phyloP scores from a whole-genome alignment of 192 early-diverging fungal genomes.

The Thamnidium elegans region DNA sequence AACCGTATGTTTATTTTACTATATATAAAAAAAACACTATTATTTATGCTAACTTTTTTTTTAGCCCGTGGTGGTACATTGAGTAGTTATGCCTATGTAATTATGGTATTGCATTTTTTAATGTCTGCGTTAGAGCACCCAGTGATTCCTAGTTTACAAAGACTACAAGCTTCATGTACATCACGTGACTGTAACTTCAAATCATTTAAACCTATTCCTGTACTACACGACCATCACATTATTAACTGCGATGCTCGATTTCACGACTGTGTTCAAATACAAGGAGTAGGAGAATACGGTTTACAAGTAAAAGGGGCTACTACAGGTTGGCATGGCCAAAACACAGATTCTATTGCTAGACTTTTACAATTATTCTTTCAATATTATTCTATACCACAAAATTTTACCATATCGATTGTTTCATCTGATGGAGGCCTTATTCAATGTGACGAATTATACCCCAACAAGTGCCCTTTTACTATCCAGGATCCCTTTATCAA shows the following conservation, averaged over 20 bases:
- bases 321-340: not conserved
- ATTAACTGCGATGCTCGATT: not conserved
- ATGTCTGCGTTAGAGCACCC: not conserved
- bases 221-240: not conserved
- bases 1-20: constrained; percentile 12
- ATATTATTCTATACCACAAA: not conserved
- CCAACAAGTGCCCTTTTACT: not conserved
- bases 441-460: not conserved
- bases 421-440: not conserved
- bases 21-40: not conserved
- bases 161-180: not conserved
- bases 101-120: not conserved
- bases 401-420: not conserved
- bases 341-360: not conserved
- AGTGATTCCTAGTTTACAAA: not conserved
- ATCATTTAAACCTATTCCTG: not conserved
- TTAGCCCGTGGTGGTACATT: not conserved
- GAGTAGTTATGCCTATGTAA: constrained; percentile 1
- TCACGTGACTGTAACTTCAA: not conserved
- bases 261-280: not conserved
- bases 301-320: not conserved
- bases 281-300: not conserved
- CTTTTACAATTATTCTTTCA: not conserved
- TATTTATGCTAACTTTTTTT: not conserved
- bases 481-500: not conserved